Base-by-base conservation (phyloP, 1,284 basidiomycete species). In the Moniliella sp. region DNA sequence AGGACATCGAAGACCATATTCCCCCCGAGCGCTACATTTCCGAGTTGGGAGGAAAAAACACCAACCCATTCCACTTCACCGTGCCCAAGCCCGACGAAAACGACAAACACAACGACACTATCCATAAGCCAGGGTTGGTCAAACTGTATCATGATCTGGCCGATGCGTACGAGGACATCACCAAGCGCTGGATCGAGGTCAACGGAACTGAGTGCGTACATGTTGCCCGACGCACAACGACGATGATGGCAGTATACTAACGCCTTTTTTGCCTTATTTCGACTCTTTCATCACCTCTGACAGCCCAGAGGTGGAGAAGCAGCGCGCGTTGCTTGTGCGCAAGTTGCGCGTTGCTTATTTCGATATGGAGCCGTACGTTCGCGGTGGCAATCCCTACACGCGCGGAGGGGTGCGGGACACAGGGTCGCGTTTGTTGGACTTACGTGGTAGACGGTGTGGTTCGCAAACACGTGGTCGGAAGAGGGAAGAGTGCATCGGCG, bases 1-100 rank as follows among this genome's bases (percentile, higher is more conserved):
- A 42, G 12, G 61, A 61, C 19, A 34, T 52, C 15, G 33, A 31
- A 31, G 47, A 57, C 25, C 30, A 40, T 4, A 43, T 59, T 4
- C 50, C 55, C 14, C 28, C 29, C 16, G 42, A 55, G 33, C 48
- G 49, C 15, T 40, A 53, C n/a, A 25, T 43, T 5, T 29, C 35
- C 28, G 35, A 34, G 16, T 39, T 51, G 23, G 47, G 48, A 12
- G 51, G 56, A 15, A 28, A 42, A 10, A 42, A 50, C 27, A 26
- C 28, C 12, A 40, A 30, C 27, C 36, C 38, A 31, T 47, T 45
- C 31, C 33, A 40, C 18, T 57, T 48, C 15, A 21, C 43, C 29
- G 44, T 45, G 30, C 46, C 51, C 1, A 21, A 31, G n/a, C 35
- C 41, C 21, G 56, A 51, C 15, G 62, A 64, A 35, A 63, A 64